Evolutionary conservation across 1,139 yeast genomes (phyloP).

Genomic region (Geotrichum siamense): DNA sequence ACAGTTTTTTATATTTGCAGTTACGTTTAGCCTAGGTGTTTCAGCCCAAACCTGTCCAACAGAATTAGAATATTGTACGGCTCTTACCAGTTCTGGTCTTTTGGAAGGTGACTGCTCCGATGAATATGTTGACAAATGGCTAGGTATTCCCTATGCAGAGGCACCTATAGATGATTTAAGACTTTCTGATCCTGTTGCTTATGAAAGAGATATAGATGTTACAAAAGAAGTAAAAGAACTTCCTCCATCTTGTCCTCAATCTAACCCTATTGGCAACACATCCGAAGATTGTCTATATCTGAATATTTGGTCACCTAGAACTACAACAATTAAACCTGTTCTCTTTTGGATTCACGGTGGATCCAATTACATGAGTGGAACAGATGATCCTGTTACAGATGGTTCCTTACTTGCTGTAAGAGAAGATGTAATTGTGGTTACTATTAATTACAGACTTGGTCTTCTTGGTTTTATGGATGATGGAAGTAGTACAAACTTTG

Average conservation of each 20-base stretch:
- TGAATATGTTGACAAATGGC: constrained; percentile 16
- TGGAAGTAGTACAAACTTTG: constrained; percentile 31
- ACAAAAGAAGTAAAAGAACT: constrained; percentile 5
- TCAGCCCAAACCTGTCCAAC: neutral
- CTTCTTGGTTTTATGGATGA: constrained; percentile 33
- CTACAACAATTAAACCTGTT: constrained; percentile 25
- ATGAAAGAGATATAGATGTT: neutral
- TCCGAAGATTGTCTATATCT: constrained; percentile 29
- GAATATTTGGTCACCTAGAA: constrained; percentile 26
- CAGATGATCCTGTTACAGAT: constrained; percentile 31
- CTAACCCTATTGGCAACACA: constrained; percentile 6
- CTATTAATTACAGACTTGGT: constrained; percentile 36
- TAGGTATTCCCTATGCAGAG: constrained; percentile 27
- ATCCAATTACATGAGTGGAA: constrained; percentile 32
- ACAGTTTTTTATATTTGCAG: too few relatives aligned
- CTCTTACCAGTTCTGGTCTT: constrained; percentile 11
- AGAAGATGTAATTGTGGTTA: constrained; percentile 33
- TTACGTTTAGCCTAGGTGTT: too few relatives aligned
- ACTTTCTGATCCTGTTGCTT: constrained; percentile 23
- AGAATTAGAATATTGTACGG: constrained; percentile 6
- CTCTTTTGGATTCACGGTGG: constrained; percentile 39
- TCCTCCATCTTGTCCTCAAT: constrained; percentile 27
- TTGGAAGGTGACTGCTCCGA: constrained; percentile 15
- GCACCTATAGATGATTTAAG: constrained; percentile 25
- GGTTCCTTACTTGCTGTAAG: constrained; percentile 30